Conservation (phyloP, 164 flowering plant species). For the Annona squamosa region DNA sequence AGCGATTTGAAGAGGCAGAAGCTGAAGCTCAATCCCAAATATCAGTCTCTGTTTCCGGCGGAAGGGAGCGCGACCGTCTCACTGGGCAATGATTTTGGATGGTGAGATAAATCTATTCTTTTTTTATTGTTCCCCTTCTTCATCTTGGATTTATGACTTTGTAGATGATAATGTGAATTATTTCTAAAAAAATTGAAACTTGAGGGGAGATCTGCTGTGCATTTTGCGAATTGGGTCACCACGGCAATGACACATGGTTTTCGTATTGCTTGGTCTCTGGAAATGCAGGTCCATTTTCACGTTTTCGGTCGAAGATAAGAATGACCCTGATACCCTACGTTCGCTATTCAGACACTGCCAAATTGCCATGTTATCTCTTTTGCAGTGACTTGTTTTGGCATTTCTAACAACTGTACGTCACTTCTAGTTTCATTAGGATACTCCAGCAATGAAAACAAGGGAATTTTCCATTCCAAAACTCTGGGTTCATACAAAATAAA, state of each 20-base stretch:
- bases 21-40: constrained; percentile 49
- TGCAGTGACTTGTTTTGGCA: too few relatives aligned
- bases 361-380: too few relatives aligned
- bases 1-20: constrained; percentile 63
- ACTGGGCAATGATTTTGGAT: constrained; percentile 77
- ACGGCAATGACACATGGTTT: not conserved
- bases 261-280: not conserved
- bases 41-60: constrained; percentile 51
- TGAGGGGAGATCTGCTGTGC: not conserved
- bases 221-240: not conserved
- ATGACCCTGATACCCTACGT: too few relatives aligned
- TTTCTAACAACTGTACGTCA: too few relatives aligned
- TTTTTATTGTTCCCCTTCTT: not conserved
- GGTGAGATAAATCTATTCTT: constrained; percentile 32
- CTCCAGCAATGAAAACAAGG: too few relatives aligned
- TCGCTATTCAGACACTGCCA: too few relatives aligned
- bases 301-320: too few relatives aligned
- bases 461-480: too few relatives aligned
- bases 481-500: too few relatives aligned
- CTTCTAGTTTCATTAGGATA: too few relatives aligned
- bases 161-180: not conserved
- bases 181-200: not conserved
- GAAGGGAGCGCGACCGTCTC: constrained; percentile 62
- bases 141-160: not conserved
- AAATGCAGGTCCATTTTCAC: not conserved